Evolutionary conservation across 495 filamentous ascomycete species (phyloP).

Genomic region (Parachaetomium inaequale): DNA sequence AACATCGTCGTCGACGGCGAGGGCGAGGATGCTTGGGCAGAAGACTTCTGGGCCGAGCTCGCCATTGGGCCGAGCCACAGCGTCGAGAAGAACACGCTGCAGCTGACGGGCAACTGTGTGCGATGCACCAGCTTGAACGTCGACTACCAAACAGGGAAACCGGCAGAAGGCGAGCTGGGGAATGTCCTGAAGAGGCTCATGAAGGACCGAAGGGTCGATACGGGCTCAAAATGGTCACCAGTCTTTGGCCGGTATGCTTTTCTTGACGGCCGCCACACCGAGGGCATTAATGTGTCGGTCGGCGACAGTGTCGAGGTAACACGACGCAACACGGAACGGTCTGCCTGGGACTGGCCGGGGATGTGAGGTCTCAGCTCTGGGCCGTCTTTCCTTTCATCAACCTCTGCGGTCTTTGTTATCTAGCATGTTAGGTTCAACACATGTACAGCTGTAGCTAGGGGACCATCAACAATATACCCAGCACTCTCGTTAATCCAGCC

Average conservation of each 20-base stretch:
- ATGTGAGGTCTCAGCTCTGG: background rate
- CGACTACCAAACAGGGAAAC: conserved; percentile 71
- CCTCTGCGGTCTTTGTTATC: background rate
- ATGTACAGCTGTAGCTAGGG: background rate
- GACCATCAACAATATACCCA: background rate
- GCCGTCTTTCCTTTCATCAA: background rate
- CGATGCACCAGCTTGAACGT: conserved; percentile 78
- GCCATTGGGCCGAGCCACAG: conserved; percentile 28
- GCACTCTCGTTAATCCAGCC: background rate
- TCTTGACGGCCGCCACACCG: conserved; percentile 39
- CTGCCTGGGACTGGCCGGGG: conserved; percentile 48
- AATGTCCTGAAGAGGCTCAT: conserved; percentile 70
- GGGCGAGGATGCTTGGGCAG: conserved; percentile 61
- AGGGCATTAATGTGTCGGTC: conserved; percentile 50
- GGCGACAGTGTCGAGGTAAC: conserved; percentile 69
- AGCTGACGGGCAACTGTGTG: conserved; percentile 74
- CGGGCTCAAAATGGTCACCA: conserved; percentile 67
- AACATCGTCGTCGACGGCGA: conserved; percentile 72
- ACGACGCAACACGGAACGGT: conserved; percentile 54
- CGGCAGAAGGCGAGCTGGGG: conserved; percentile 60
- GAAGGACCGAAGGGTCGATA: conserved; percentile 74
- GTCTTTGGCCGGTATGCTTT: conserved; percentile 85
- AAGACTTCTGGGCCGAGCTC: conserved; percentile 82
- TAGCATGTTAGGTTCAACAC: background rate
- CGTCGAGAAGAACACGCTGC: conserved; percentile 35